Evolutionary conservation across 1,139 yeast species (phyloP), one percentile per base, ranked within the genome.

Genomic region (Spathaspora sp.): DNA sequence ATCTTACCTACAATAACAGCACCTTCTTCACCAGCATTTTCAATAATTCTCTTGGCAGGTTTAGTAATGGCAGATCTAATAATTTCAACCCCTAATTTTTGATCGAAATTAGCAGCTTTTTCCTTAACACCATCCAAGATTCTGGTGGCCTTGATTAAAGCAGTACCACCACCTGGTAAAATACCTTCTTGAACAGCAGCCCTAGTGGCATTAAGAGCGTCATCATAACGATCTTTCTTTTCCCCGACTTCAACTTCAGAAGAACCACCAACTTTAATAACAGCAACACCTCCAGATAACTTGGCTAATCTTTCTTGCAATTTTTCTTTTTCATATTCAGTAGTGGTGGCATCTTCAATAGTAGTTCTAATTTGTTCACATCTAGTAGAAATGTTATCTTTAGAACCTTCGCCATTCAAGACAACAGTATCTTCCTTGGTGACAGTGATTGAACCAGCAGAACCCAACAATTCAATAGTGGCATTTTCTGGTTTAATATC

Each of bases 121-220:
- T 64, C 67, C 73, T 85, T 80, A 54, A 93, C 85, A 39, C 74
- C 80, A 59, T 85, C 95, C 64, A 93, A 81, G 56, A 87, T 72
- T 66, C 85, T 82, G 47, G 96, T 84, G 41, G 99, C 99, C 82
- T 93, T 93, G 63, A 91, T 83, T 68, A 93, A 82, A 55, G 99
- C 99, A 58, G 98, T 93, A 78, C 99, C 99, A 71, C 99, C 99
- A 78, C 99, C 99, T 68, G 99, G 99, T 60, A 93, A 81, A 65
- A 95, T 93, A 77, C 99, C 99, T 74, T 93, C 99, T 75, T 93
- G 96, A 55, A 93, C 99, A 54, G 99, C 99, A 58, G 99, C 99
- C 77, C 99, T 90, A 49, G 99, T 95, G 50, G 99, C 99, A 69
- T 95, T 93, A 66, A 93, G 82, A 43, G 99, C 99, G 76, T 93